Evolutionary conservation across 345 rosid species (phyloP).

Genomic region (Arabidopsis arenosa): DNA sequence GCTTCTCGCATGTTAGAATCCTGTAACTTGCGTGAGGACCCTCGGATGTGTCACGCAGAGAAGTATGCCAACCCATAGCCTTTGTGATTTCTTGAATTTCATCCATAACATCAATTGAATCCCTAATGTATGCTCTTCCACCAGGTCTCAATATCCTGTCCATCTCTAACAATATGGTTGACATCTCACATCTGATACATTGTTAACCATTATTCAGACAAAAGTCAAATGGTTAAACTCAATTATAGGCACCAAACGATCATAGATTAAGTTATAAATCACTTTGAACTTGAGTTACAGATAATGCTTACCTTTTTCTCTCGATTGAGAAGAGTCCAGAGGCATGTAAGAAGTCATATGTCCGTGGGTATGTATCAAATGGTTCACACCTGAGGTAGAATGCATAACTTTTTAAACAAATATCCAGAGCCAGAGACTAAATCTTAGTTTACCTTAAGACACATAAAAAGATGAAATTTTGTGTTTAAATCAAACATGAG

Average conservation of each 20-base stretch:
- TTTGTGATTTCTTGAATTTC: conserved; percentile 78
- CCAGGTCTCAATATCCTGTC: conserved; percentile 96
- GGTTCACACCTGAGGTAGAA: conserved; percentile 82
- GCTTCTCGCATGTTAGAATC: conserved; percentile 81
- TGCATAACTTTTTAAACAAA: not conserved
- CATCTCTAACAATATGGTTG: conserved; percentile 96
- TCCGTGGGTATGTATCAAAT: conserved; percentile 97
- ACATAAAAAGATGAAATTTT: not conserved
- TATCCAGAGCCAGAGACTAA: not conserved
- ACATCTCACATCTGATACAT: conserved; percentile 79
- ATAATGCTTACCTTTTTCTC: conserved; percentile 70
- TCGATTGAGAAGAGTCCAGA: conserved; percentile 90
- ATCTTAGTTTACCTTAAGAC: not conserved
- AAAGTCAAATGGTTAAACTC: not conserved
- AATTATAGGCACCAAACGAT: not conserved
- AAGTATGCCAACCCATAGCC: conserved; percentile 85
- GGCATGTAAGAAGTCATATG: conserved; percentile 91
- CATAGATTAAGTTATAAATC: not conserved
- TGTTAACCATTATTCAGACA: conserved; percentile 7
- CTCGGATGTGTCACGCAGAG: conserved; percentile 80
- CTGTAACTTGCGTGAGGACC: conserved; percentile 96
- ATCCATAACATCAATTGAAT: conserved; percentile 72
- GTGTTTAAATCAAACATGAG: conserved; percentile 8
- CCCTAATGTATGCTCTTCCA: conserved; percentile 86
- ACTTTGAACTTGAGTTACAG: conserved; percentile 2